Evolutionary conservation across 139 green algal species (phyloP), one percentile per base, ranked within the genome.

Genomic region (Klebsormidium nitens): DNA sequence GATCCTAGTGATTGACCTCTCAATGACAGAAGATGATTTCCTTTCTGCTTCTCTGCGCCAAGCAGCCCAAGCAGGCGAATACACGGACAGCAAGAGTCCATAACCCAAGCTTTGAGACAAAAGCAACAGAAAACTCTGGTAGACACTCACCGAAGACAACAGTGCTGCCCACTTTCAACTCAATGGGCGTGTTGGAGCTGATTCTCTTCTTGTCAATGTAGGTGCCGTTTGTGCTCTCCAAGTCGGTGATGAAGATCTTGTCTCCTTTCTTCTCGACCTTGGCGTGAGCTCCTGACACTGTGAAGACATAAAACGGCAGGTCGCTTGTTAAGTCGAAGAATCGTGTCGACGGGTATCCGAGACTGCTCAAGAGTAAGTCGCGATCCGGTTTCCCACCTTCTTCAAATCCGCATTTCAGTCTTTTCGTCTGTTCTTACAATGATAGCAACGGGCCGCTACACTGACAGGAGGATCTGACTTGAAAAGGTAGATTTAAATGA

Each of bases 181-280:
- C 37, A 28, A 34, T 60, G 26, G 35, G 36, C 31, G 62, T 35
- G 37, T 37, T 37, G 3, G 62, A 34, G 28, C 62, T 31, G 8
- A 70, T 35, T 8, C 32, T 52, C 11, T 34, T 59, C 36, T 5
- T 37, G 48, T 37, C 62, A 5, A 70, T 32, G 26, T 26, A 70
- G 26, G 62, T 70, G 36, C 62, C 62, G 37, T 70, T 70, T 59
- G 62, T 70, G 37, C 62, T 70, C 36, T 70, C 62, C 37, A 70
- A 31, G 62, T 70, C 62, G 5, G 62, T 70, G 28, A 70, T 37
- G 28, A 47, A 70, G 14, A 70, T 28, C 32, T 61, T 60, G 3
- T 28, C 29, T 35, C 14, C 62, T 8, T 70, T 70, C 62, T 70
- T 59, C 31, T 70, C 62, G 36, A 70, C 36, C 34, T 37, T 35